A percentile compares a stretch with the other conserved stretches of the same genome.
Evolutionary conservation across 2,329 filamentous ascomycete genomes (phyloP).

Genomic region (Venturia carpophila): DNA sequence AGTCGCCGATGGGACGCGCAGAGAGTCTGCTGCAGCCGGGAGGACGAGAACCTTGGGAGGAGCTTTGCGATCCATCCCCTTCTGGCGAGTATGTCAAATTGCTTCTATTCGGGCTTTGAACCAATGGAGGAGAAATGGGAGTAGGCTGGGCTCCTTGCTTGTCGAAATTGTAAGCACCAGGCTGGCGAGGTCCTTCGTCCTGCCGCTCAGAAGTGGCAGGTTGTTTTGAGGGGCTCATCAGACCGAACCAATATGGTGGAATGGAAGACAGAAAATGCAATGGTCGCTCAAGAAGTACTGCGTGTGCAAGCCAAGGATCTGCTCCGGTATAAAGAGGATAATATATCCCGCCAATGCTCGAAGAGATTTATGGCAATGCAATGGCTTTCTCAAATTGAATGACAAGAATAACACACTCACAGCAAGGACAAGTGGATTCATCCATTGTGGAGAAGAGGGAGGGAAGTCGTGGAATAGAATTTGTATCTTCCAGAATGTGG

Average conservation of each 20-base stretch:
- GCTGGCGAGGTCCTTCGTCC: neutral
- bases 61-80: neutral
- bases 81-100: neutral
- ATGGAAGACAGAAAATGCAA: neutral
- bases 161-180: neutral
- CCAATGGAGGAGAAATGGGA: neutral
- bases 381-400: neutral
- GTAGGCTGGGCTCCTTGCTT: neutral
- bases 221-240: neutral
- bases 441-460: neutral
- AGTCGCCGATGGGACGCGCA: constrained; percentile 28
- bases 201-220: neutral
- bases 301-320: neutral
- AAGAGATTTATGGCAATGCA: neutral
- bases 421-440: neutral
- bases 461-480: neutral
- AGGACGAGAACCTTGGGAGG: neutral
- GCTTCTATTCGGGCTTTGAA: neutral
- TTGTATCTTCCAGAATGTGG: neutral
- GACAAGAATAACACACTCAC: neutral
- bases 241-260: neutral
- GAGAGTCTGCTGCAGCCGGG: neutral
- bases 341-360: neutral
- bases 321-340: neutral
- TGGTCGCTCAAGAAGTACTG: neutral